Percentiles rank a stretch among this genome's conserved stretches.
Conservation (phyloP, 352 stramenopile genomes). For the Pythium aristosporum region DNA sequence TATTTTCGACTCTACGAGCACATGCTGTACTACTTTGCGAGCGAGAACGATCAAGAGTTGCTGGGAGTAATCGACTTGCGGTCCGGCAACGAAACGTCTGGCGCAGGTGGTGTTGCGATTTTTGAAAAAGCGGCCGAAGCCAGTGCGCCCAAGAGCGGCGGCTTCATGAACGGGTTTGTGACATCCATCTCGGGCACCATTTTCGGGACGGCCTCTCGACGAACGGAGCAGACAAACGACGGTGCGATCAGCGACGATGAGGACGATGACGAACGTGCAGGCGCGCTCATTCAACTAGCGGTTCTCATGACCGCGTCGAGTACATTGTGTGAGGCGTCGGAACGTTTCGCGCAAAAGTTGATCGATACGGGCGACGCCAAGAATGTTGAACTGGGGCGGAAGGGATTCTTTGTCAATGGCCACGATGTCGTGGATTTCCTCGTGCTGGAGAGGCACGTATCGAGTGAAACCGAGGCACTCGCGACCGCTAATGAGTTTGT, state of each 20-base stretch:
- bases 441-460: constrained; percentile 49
- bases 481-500: constrained; percentile 78
- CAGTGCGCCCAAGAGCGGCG: constrained; percentile 37
- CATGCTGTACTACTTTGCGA: constrained; percentile 89
- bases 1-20: constrained; percentile 88
- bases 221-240: constrained; percentile 40
- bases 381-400: constrained; percentile 40
- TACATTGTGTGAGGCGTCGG: constrained; percentile 56
- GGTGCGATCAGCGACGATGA: constrained; percentile 42
- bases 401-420: constrained; percentile 78
- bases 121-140: constrained; percentile 73
- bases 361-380: constrained; percentile 32
- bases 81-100: constrained; percentile 61
- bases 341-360: constrained; percentile 52
- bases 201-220: constrained; percentile 60
- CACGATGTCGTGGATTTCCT: constrained; percentile 78
- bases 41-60: constrained; percentile 81
- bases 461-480: constrained; percentile 64
- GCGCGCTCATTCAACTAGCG: constrained; percentile 60
- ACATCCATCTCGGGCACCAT: constrained; percentile 79
- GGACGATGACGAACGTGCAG: constrained; percentile 53
- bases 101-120: constrained; percentile 76
- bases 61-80: constrained; percentile 83
- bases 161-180: constrained; percentile 81
- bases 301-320: constrained; percentile 75